Conservation (phyloP, 306 rosid genomes). For the Purshia tridentata region DNA sequence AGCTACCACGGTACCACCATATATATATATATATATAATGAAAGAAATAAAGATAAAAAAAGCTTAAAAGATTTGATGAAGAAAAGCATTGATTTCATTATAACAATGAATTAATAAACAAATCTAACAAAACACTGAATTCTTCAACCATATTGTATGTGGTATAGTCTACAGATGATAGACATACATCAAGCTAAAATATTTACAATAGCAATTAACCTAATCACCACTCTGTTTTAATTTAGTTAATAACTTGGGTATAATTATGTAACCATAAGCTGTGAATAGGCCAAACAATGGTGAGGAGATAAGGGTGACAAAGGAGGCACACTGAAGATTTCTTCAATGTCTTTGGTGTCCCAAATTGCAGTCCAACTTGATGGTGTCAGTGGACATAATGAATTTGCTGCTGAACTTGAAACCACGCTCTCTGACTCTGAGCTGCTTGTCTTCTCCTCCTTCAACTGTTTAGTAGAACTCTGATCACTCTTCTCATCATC, state of each 20-base stretch:
- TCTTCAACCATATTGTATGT: conserved; percentile 7
- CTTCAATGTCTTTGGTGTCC: conserved; percentile 44
- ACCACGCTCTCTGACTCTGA: conserved; percentile 5
- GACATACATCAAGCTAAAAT: neutral
- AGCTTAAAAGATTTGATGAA: neutral
- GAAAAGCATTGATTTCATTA: neutral
- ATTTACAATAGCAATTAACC: neutral
- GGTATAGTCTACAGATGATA: neutral
- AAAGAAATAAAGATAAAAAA: too few species aligned
- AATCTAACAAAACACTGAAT: conserved; percentile 5
- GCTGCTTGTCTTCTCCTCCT: conserved; percentile 1
- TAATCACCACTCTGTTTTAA: neutral
- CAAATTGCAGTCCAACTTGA: conserved; percentile 50
- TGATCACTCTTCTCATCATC: neutral
- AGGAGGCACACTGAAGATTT: conserved; percentile 52
- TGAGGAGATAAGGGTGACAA: conserved; percentile 50
- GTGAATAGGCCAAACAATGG: conserved; percentile 34
- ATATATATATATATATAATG: neutral
- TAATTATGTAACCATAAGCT: conserved; percentile 27
- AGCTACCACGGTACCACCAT: too few species aligned
- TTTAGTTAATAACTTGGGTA: neutral
- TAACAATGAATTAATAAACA: conserved; percentile 15
- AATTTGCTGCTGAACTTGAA: neutral
- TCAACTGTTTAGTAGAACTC: neutral
- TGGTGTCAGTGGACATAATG: conserved; percentile 40